A percentile compares a stretch with the other conserved stretches of the same genome.
These are phyloP conservation scores for Nepenthes alata DNA, from an alignment of 179 eudicot genomes.

Conservation along the genomic window DNA sequence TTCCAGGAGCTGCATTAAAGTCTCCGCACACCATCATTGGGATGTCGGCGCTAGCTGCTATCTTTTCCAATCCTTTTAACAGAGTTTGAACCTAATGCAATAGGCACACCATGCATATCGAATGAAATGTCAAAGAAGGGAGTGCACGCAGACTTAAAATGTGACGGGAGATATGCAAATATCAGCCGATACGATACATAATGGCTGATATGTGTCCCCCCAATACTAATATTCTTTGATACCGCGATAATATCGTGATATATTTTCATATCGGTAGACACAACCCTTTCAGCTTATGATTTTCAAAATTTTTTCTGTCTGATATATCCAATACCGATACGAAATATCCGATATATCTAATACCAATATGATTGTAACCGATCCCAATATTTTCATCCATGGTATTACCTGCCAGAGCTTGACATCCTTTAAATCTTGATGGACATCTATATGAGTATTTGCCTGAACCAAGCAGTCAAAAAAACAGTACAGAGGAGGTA, in stretches of 20 bases:
- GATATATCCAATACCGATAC: too few relatives aligned
- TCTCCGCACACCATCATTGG: conserved; percentile 98
- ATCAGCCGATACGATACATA: too few relatives aligned
- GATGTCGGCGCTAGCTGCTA: conserved; percentile 89
- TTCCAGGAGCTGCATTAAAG: conserved; percentile 88
- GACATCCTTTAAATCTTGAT: conserved; percentile 84
- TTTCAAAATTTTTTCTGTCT: too few relatives aligned
- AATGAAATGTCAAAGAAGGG: background rate
- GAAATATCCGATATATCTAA: too few relatives aligned
- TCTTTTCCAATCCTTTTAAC: conserved; percentile 89
- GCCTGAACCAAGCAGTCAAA: conserved; percentile 41
- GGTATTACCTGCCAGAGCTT: conserved; percentile 87
- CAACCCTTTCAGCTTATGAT: too few relatives aligned
- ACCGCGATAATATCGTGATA: too few relatives aligned
- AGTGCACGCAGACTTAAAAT: background rate
- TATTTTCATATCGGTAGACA: too few relatives aligned
- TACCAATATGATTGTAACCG: too few relatives aligned
- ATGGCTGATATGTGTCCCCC: too few relatives aligned
- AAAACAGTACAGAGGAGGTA: background rate
- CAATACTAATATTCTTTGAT: too few relatives aligned
- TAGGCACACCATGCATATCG: background rate
- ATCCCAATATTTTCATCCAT: too few relatives aligned
- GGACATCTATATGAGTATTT: conserved; percentile 88
- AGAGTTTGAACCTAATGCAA: conserved; percentile 70
- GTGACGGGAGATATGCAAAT: background rate